These are phyloP conservation scores for Leersia perrieri DNA, from an alignment of 176 grass and related monocot species.

Conservation along the genomic window DNA sequence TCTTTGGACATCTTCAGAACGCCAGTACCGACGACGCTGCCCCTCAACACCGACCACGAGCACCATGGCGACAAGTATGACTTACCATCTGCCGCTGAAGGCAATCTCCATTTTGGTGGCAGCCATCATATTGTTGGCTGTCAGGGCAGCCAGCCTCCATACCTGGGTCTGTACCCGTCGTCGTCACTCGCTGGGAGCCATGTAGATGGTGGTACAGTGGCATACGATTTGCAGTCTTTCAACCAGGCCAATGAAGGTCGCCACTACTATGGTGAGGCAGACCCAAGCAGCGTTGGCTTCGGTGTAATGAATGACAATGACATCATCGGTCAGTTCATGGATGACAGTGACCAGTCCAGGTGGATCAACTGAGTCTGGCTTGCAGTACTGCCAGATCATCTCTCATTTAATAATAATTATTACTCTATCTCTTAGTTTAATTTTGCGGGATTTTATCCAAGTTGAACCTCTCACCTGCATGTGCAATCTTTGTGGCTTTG, in stretches of 20 bases:
- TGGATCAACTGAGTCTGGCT: too few species aligned
- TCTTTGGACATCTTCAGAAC: too few species aligned
- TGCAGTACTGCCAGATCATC: too few species aligned
- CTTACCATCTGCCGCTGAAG: too few species aligned
- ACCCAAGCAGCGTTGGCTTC: not conserved
- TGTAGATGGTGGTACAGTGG: accelerated
- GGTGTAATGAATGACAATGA: not conserved
- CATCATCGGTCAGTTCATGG: not conserved
- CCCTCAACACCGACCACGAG: too few species aligned
- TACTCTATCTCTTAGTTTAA: not conserved
- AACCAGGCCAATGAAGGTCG: not conserved
- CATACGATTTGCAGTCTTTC: not conserved
- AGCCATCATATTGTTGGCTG: too few species aligned
- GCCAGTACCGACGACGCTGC: too few species aligned
- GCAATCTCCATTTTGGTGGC: too few species aligned
- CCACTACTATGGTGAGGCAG: not conserved
- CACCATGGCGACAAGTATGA: too few species aligned
- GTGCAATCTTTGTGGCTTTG: too few species aligned
- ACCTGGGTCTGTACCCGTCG: not conserved
- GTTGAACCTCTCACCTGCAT: not conserved
- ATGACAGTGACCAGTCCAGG: too few species aligned
- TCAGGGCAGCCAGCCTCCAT: too few species aligned
- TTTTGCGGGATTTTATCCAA: not conserved
- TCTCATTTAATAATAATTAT: not conserved
- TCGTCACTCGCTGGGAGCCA: not conserved